Conservation (phyloP, 164 flowering plant species). For the Tinospora cordifolia region DNA sequence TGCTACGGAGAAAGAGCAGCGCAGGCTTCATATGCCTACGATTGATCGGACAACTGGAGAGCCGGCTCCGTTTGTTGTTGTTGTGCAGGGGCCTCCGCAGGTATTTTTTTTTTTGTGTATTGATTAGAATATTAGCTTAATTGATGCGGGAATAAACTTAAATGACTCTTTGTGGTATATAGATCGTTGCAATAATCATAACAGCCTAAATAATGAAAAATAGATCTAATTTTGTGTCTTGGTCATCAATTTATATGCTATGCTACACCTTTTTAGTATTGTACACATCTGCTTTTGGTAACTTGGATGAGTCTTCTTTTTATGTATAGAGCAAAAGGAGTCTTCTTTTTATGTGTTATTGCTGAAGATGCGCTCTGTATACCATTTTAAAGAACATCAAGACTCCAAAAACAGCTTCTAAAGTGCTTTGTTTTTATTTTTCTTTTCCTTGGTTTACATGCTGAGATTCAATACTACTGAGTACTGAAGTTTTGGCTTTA, state of each 20-base stretch:
- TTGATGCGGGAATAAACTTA: neutral
- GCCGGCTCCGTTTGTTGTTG: conserved; percentile 78
- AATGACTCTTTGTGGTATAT: neutral
- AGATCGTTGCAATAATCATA: neutral
- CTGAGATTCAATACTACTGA: neutral
- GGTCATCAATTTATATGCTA: neutral
- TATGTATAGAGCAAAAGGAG: neutral
- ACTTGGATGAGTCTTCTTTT: neutral
- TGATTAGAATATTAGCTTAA: neutral
- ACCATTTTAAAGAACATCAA: neutral
- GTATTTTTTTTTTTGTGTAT: conserved; percentile 25
- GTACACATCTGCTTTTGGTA: neutral
- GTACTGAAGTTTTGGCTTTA: neutral
- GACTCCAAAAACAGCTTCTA: neutral
- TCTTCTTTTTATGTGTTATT: too few species aligned
- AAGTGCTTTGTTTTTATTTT: neutral
- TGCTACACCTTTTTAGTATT: neutral
- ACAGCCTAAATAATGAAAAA: too few species aligned
- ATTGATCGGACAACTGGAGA: conserved; percentile 78
- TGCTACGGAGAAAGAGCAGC: conserved; percentile 87
- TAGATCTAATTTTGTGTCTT: neutral
- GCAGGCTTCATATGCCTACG: conserved; percentile 68
- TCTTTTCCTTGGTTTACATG: neutral
- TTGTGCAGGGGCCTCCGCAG: conserved; percentile 95
- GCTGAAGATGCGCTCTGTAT: too few species aligned